Evolutionary conservation across 257 asterid species (phyloP), one percentile per base, ranked within the genome.

Genomic region (Gynochthodes officinalis): DNA sequence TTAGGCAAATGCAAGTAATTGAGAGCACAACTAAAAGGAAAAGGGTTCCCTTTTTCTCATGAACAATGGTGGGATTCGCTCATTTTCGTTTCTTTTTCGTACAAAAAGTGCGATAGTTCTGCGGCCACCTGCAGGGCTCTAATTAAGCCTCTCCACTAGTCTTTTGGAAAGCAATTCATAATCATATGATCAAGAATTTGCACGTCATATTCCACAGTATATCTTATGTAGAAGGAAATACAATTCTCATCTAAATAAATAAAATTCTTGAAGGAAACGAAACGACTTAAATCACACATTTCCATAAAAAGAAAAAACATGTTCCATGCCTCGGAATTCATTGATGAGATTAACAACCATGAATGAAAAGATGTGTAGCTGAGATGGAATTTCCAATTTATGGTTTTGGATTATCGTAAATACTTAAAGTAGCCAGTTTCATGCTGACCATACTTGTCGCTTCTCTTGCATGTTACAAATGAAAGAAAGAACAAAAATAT

Each of bases 91-190:
- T 25, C 39, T 14, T 52, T 53, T 40, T 43, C 73, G 50, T 27
- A 6, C 54, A n/a, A 63, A 67, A 50, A 35, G 70, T 60, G 40
- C 53, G 67, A 33, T 43, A 52, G 66, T 58, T 2, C 64, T 60
- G 19, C 15, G 18, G 74, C 42, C 72, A 65, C 72, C 44, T 61
- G 67, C n/a, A n/a, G 67, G 43, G 40, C 67, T 61, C 28, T 53
- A 19, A 30, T 48, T 48, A 14, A 16, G 19, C 21, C 54, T 48
- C n/a, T n/a, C n/a, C n/a, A n/a, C n/a, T n/a, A n/a, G n/a, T n/a
- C n/a, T n/a, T n/a, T n/a, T n/a, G n/a, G n/a, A n/a, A n/a, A n/a
- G n/a, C n/a, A n/a, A n/a, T n/a, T n/a, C n/a, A n/a, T n/a, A n/a
- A n/a, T n/a, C n/a, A n/a, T n/a, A n/a, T n/a, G n/a, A n/a, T n/a